Conservation (phyloP, 495 filamentous ascomycete species). For the Daldinia childiae region DNA sequence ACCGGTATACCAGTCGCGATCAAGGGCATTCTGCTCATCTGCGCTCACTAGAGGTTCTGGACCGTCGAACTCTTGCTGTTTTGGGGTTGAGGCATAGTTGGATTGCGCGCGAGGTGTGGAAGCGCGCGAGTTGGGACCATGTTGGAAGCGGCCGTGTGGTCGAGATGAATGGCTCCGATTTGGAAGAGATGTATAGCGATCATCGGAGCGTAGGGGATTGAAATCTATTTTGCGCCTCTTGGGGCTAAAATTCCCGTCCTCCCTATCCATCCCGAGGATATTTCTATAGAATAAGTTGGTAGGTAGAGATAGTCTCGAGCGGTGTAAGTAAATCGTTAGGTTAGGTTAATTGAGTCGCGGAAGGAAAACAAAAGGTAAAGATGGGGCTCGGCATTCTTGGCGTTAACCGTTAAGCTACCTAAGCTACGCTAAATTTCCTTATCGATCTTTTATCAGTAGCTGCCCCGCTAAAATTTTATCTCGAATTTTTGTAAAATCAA, state of each 20-base stretch:
- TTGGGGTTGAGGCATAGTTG: constrained; percentile 58
- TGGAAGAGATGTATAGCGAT: constrained; percentile 67
- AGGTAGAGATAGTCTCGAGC: neutral
- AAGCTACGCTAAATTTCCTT: constrained; percentile 1
- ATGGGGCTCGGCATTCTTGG: neutral
- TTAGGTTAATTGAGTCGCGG: neutral
- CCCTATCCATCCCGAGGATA: constrained; percentile 47
- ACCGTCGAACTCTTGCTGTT: constrained; percentile 62
- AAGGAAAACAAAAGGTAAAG: constrained; percentile 27
- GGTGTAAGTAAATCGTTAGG: constrained; percentile 6
- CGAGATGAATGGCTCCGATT: constrained; percentile 55
- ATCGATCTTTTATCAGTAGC: constrained; percentile 12
- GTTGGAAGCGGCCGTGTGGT: constrained; percentile 47
- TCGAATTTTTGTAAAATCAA: constrained; percentile 38
- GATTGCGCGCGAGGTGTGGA: constrained; percentile 61
- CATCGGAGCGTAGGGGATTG: constrained; percentile 63
- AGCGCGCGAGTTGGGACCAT: constrained; percentile 48
- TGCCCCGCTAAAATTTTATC: constrained; percentile 44
- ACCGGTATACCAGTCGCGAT: constrained; percentile 86
- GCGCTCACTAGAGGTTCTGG: constrained; percentile 60
- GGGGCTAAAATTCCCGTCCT: constrained; percentile 61
- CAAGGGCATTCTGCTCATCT: constrained; percentile 69
- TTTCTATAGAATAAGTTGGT: constrained; percentile 10
- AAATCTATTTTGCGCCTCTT: constrained; percentile 72
- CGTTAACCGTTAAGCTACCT: neutral